Base-by-base conservation (phyloP, 2,329 filamentous ascomycete genomes). In the Scedosporium dehoogii region DNA sequence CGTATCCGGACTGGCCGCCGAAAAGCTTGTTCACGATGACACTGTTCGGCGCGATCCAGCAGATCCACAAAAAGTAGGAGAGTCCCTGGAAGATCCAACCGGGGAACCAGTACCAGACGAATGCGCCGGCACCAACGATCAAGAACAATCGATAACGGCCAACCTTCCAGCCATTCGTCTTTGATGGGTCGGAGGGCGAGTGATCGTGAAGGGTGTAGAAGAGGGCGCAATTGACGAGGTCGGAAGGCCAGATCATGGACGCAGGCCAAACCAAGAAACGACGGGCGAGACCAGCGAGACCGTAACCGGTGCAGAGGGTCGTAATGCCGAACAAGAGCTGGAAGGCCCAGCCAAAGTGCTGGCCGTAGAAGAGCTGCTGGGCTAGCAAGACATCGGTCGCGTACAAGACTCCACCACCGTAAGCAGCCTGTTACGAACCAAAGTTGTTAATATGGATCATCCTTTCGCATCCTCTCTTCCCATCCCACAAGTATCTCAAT, bases 121-220 rank as follows among this genome's bases (percentile, higher is more conserved):
- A 87, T 3, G 79, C 78, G 5, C 71, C 75, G 10, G 73, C 65
- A 64, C 81, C 76, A 27, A 82, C 76, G 62, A 79, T 76, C 46
- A 84, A 70, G 72, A 87, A 88, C 69, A 81, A 82, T 63, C 75
- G 76, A 66, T 84, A 85, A 56, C 84, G 79, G 18, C 79, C 78
- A 44, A 87, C 80, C 27, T 68, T 77, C 85, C 85, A 88, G 41
- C 84, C 84, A 60, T 81, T 81, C 29, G 77, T 75, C 64, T 75
- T 74, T 1, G 73, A 67, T 2, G 85, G 81, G 65, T 85, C 79
- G 0, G 81, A 77, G 27, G 74, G 71, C 12, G 76, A 76, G 66
- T 82, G 81, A 66, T 89, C 85, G 70, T 90, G 86, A 48, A 90
- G 77, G 2, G 85, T 82, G 68, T 85, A 81, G 70, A 88, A 86